Percentiles rank a stretch among this genome's conserved stretches.
Conservation (phyloP, 1,139 yeast genomes). For the Yamadazyma siamensis region DNA sequence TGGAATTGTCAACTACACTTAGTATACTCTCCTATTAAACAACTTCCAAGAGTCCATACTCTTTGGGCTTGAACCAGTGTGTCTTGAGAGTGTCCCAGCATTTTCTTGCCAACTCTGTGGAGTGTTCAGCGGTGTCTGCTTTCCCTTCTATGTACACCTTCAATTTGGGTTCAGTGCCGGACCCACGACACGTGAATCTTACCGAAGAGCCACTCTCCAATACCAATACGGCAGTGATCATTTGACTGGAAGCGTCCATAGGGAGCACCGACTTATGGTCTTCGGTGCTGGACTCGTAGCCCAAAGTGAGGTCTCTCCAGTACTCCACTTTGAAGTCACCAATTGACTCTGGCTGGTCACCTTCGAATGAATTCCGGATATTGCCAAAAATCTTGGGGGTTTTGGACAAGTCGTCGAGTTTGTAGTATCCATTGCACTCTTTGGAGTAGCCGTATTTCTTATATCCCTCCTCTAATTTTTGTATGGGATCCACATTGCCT, state of each 20-base stretch:
- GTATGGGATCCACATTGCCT: constrained; percentile 34
- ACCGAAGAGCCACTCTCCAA: constrained; percentile 23
- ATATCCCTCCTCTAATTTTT: constrained; percentile 57
- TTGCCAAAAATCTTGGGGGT: constrained; percentile 48
- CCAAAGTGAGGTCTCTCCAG: constrained; percentile 85
- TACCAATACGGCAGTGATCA: constrained; percentile 66
- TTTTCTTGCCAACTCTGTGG: constrained; percentile 49
- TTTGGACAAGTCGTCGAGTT: constrained; percentile 54
- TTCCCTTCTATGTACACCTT: constrained; percentile 87
- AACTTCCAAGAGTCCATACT: constrained; percentile 36
- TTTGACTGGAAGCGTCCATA: constrained; percentile 68
- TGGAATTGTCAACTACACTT: no score
- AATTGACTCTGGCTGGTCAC: constrained; percentile 36
- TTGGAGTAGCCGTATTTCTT: constrained; percentile 72
- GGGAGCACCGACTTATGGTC: constrained; percentile 65
- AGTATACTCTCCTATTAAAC: no score
- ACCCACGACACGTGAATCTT: constrained; percentile 84
- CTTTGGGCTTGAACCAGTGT: constrained; percentile 61
- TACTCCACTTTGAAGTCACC: constrained; percentile 53
- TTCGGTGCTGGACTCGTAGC: constrained; percentile 68
- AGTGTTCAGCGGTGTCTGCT: constrained; percentile 41
- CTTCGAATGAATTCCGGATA: constrained; percentile 41
- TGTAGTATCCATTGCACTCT: constrained; percentile 85
- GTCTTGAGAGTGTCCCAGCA: constrained; percentile 65
- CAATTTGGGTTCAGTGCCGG: constrained; percentile 95